Evolutionary conservation across 148 eudicot species (phyloP), one percentile per base, ranked within the genome.

Genomic region (Nepenthes mirabilis): DNA sequence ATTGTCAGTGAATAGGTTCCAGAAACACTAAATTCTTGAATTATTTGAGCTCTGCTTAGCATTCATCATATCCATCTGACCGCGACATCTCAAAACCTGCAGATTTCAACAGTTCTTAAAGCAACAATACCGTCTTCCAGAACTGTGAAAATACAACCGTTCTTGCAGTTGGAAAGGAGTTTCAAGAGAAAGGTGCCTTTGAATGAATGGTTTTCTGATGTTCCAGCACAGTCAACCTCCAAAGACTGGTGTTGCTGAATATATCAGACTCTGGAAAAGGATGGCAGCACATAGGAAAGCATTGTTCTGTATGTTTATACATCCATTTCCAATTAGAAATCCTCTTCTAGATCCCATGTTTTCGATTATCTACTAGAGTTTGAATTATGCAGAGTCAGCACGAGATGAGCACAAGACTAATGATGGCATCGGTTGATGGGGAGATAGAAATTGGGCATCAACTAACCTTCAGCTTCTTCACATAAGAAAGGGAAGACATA

Each of bases 141-240:
- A 93, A 93, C 33, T 93, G 98, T 12, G 98, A 93, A 66, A 93
- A 93, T 14, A 93, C 76, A 51, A 88, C 83, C 9, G 91, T 88
- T 57, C 88, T 93, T 0, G 69, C 74, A 3, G n/a, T 48, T 9
- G 81, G 83, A 61, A 12, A 93, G 80, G 52, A 86, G 87, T 68
- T 86, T 84, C 64, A 93, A 34, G 37, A 93, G 84, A 58, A 70
- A 2, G 74, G 65, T 2, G 74, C 91, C 75, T 93, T 93, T 13
- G 98, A 79, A 59, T 91, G 85, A 8, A 47, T 53, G 64, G 36
- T 52, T 65, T 5, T 74, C 60, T 11, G 81, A 62, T 33, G 64
- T 11, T 52, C 51, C 58, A 11, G 51, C 11, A 55, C 14, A 49
- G 23, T 63, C 58, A 10, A 63, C 37, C 53, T 81, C 79, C 13